phyloP scores from a whole-genome alignment of 1,284 basidiomycete species.

The Mycosarcoma mackinlayi region DNA sequence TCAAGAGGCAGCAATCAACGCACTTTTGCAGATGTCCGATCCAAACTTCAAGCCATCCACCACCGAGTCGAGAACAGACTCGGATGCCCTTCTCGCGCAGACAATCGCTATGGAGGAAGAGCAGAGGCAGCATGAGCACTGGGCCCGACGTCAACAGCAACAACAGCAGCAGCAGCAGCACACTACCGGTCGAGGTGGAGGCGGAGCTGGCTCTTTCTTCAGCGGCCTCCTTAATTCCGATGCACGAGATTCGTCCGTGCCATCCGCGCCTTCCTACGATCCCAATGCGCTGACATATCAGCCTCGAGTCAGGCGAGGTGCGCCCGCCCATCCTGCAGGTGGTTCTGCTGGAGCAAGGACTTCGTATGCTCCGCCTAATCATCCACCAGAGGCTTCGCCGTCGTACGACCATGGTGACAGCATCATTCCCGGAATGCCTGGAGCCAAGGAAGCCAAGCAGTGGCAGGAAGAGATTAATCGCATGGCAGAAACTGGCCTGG shows the following conservation, averaged over 20 bases:
- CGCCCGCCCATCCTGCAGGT: background rate
- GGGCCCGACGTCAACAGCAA: constrained; percentile 27
- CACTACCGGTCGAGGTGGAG: constrained; percentile 30
- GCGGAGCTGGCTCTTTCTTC: constrained; percentile 44
- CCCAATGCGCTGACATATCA: constrained; percentile 56
- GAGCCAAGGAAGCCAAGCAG: constrained; percentile 58
- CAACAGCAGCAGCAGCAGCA: constrained; percentile 38
- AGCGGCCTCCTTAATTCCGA: constrained; percentile 28
- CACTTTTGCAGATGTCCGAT: constrained; percentile 60
- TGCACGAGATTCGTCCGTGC: constrained; percentile 8
- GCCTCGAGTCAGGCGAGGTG: constrained; percentile 42
- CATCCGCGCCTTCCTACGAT: constrained; percentile 43
- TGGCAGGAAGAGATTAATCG: constrained; percentile 62
- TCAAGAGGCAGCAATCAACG: constrained; percentile 56
- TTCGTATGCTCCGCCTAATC: constrained; percentile 14
- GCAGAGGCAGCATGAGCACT: constrained; percentile 27
- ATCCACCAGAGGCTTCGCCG: constrained; percentile 8
- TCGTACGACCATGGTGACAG: constrained; percentile 34
- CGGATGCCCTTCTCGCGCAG: constrained; percentile 54
- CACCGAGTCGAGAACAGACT: constrained; percentile 39
- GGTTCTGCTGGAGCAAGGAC: constrained; percentile 15
- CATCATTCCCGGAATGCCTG: constrained; percentile 48
- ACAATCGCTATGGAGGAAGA: constrained; percentile 53
- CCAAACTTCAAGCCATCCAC: constrained; percentile 48
- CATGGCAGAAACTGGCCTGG: constrained; percentile 55